Conservation (phyloP, 352 stramenopile species). For the Peronospora tabacina region DNA sequence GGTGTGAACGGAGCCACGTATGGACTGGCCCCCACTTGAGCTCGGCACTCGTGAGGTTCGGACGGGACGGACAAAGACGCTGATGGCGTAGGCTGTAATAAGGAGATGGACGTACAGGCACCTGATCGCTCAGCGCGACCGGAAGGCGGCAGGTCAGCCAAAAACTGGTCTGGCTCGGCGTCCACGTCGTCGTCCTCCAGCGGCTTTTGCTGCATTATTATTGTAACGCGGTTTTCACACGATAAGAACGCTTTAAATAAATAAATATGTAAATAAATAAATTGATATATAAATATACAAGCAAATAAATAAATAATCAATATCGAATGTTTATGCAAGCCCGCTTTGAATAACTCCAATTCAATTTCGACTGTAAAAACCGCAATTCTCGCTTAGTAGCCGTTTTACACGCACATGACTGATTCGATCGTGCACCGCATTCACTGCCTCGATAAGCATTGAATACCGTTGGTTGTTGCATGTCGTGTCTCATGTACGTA, state of each 20-base stretch:
- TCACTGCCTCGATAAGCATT: no score
- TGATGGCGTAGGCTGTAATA: slow-evolving; percentile 19
- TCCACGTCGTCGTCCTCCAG: slow-evolving; percentile 24
- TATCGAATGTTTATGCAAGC: no score
- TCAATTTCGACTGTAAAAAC: no score
- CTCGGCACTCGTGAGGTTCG: slow-evolving; percentile 43
- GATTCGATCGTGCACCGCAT: no score
- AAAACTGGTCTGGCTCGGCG: slow-evolving; percentile 23
- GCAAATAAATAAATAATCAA: no score
- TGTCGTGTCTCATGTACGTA: no score
- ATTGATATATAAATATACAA: background rate
- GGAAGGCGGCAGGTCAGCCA: slow-evolving; percentile 20
- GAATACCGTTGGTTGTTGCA: no score
- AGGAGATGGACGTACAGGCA: background rate
- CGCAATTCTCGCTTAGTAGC: no score
- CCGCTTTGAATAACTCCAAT: no score
- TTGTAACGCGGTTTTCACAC: background rate
- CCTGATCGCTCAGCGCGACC: slow-evolving; percentile 1
- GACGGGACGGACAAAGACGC: slow-evolving; percentile 7
- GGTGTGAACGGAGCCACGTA: slow-evolving; percentile 66
- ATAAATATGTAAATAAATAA: background rate
- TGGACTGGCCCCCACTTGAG: slow-evolving; percentile 53
- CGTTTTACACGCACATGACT: no score
- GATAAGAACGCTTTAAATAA: background rate
- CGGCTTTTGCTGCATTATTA: slow-evolving; percentile 16